Evolutionary conservation across 2,329 filamentous ascomycete genomes (phyloP).

Genomic region (Celoporthe dispersa): DNA sequence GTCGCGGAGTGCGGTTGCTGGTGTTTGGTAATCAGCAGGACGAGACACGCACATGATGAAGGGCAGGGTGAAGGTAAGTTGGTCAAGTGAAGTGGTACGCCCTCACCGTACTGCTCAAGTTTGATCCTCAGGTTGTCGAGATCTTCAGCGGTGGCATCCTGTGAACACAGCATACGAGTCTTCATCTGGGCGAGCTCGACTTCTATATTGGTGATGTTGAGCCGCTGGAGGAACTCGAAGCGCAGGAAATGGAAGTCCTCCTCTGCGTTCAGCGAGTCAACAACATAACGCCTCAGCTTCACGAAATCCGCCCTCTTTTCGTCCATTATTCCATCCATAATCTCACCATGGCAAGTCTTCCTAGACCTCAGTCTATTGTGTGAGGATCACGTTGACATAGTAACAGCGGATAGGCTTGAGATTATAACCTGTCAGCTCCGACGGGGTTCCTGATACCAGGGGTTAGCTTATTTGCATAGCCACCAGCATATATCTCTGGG

Average conservation of each 20-base stretch:
- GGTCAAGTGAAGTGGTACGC: not conserved
- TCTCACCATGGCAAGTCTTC: not conserved
- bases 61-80: not conserved
- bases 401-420: not conserved
- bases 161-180: not conserved
- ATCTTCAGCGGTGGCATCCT: not conserved
- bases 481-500: too few relatives aligned
- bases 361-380: not conserved
- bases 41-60: not conserved
- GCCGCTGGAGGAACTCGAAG: conserved; percentile 27
- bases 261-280: conserved; percentile 22
- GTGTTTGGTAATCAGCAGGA: not conserved
- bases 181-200: conserved; percentile 18
- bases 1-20: conserved; percentile 19
- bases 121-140: conserved; percentile 5
- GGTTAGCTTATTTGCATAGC: too few relatives aligned
- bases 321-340: not conserved
- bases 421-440: not conserved
- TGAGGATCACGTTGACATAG: not conserved
- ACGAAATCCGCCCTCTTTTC: not conserved
- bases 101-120: conserved; percentile 9
- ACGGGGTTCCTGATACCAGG: not conserved
- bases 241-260: conserved; percentile 29
- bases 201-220: conserved; percentile 22
- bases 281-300: conserved; percentile 20